Conservation (phyloP, 805 yeast species). For the Saccharomycopsis amapae region DNA sequence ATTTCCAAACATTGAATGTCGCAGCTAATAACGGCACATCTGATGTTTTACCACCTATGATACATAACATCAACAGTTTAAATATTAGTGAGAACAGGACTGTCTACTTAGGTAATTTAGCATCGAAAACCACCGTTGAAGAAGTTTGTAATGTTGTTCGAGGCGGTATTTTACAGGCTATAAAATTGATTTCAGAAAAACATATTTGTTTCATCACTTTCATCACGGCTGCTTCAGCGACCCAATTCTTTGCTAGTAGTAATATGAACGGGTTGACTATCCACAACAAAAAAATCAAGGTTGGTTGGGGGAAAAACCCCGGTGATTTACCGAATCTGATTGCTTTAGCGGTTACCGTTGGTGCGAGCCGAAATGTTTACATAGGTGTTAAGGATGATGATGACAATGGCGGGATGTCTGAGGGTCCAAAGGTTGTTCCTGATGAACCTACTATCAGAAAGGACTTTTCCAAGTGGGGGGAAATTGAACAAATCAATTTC, state of each 20-base stretch:
- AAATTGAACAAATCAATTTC: slow-evolving; percentile 68
- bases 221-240: slow-evolving; percentile 55
- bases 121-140: slow-evolving; percentile 56
- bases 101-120: slow-evolving; percentile 60
- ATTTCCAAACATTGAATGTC: background rate
- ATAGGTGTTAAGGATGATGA: slow-evolving; percentile 47
- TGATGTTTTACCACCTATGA: slow-evolving; percentile 13
- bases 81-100: slow-evolving; percentile 48
- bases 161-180: slow-evolving; percentile 65
- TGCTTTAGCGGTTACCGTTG: slow-evolving; percentile 57
- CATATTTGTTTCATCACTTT: slow-evolving; percentile 65
- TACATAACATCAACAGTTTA: slow-evolving; percentile 15
- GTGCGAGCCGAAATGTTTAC: slow-evolving; percentile 73
- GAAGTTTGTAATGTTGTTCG: slow-evolving; percentile 71
- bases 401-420: slow-evolving; percentile 26
- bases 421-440: slow-evolving; percentile 32
- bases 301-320: slow-evolving; percentile 65
- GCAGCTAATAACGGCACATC: background rate
- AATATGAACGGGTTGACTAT: slow-evolving; percentile 52
- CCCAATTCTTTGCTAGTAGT: slow-evolving; percentile 55
- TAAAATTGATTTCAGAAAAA: slow-evolving; percentile 45
- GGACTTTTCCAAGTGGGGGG: slow-evolving; percentile 63
- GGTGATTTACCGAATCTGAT: slow-evolving; percentile 55
- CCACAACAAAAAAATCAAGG: slow-evolving; percentile 53
- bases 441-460: slow-evolving; percentile 42